Evolutionary conservation across 768 basidiomycete species (phyloP).

Genomic region (Astraeus odoratus): DNA sequence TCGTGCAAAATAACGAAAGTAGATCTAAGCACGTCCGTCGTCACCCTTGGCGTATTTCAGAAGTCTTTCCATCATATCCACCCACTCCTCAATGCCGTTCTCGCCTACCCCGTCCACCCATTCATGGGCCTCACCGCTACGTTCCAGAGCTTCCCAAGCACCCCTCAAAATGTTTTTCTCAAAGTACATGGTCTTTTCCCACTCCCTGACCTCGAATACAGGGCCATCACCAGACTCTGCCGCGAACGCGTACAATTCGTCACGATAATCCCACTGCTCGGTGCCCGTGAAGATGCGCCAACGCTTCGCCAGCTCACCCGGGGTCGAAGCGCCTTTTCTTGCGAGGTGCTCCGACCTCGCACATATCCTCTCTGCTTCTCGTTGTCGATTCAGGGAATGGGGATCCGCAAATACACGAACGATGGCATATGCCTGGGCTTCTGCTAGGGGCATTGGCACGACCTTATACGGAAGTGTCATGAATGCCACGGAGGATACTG

Average conservation of each 20-base stretch:
- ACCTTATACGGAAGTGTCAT: conserved; percentile 53
- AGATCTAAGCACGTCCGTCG: no score
- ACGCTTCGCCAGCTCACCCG: conserved; percentile 38
- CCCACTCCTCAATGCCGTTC: conserved; percentile 54
- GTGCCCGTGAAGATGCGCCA: conserved; percentile 48
- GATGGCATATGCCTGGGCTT: conserved; percentile 68
- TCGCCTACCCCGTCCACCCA: conserved; percentile 63
- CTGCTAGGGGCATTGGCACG: conserved; percentile 69
- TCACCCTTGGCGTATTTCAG: conserved; percentile 21
- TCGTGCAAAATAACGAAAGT: no score
- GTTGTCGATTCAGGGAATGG: conserved; percentile 37
- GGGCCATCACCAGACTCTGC: conserved; percentile 24
- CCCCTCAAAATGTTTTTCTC: conserved; percentile 41
- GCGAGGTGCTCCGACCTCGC: conserved; percentile 41
- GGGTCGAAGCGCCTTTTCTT: conserved; percentile 25
- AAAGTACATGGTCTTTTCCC: conserved; percentile 54
- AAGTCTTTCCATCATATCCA: conserved; percentile 36
- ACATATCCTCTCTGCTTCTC: conserved; percentile 44
- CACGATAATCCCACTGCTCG: conserved; percentile 66
- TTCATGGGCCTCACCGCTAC: conserved; percentile 45
- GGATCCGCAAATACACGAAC: conserved; percentile 50
- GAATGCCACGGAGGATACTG: conserved; percentile 55
- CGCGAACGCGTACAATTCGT: conserved; percentile 47
- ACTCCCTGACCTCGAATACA: conserved; percentile 36
- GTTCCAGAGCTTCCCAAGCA: conserved; percentile 55